Evolutionary conservation across 75 land plant genomes (phyloP).

Genomic region (Gnetum montanum): DNA sequence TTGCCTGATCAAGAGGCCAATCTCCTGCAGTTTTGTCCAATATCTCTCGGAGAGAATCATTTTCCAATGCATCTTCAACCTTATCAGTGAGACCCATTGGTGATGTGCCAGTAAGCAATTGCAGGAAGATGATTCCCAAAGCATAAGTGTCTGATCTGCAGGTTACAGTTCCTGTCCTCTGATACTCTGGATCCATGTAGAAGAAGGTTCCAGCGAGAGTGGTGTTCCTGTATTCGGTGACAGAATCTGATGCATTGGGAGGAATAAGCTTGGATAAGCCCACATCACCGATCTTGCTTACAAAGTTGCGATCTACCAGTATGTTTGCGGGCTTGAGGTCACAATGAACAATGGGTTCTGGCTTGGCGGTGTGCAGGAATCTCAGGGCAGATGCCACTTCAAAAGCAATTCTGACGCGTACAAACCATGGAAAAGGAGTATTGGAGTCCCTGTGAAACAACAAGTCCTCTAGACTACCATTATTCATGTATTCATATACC

Average conservation of each 20-base stretch:
- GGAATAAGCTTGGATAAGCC: slow-evolving; percentile 19
- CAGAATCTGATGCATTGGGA: not conserved
- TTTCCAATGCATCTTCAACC: slow-evolving; percentile 12
- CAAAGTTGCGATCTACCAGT: slow-evolving; percentile 21
- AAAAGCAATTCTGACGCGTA: slow-evolving; percentile 8
- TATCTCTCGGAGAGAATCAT: not conserved
- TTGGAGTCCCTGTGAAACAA: slow-evolving; percentile 5
- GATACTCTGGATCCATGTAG: slow-evolving; percentile 47
- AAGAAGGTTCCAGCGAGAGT: slow-evolving; percentile 30
- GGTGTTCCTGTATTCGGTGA: slow-evolving; percentile 20
- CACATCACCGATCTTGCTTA: slow-evolving; percentile 23
- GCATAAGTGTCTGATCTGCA: slow-evolving; percentile 28
- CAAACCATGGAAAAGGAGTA: slow-evolving; percentile 21
- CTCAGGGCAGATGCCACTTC: slow-evolving; percentile 14
- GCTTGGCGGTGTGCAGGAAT: slow-evolving; percentile 23
- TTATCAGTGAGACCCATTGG: slow-evolving; percentile 9
- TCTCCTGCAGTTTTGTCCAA: slow-evolving; percentile 16
- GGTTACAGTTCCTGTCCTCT: slow-evolving; percentile 15
- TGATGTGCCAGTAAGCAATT: slow-evolving; percentile 18
- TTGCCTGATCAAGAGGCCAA: slow-evolving; percentile 19
- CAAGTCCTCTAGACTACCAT: slow-evolving; percentile 16
- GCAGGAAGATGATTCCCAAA: slow-evolving; percentile 30
- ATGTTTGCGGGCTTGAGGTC: slow-evolving; percentile 34
- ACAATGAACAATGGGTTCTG: slow-evolving; percentile 32
- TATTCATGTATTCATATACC: slow-evolving; percentile 19